Base-by-base conservation (phyloP, 306 rosid genomes). In the Begonia loranthoides region DNA sequence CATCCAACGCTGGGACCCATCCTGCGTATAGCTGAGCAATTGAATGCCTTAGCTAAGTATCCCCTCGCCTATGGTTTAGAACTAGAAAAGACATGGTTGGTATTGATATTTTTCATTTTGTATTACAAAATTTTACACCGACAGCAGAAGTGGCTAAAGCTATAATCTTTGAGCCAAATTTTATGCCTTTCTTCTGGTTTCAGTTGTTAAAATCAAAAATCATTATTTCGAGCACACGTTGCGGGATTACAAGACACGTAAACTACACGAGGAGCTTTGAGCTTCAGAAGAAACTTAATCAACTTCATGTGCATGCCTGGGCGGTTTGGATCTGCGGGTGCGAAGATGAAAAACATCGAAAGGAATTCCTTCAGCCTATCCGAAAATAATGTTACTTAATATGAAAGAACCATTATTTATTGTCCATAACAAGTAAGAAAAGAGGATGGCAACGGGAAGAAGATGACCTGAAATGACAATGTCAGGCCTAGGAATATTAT, bases 281-380 rank as follows among this genome's bases (percentile, higher is more conserved):
- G 93, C 47, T 82, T 73, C 56, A 90, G 75, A 55, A 85, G 82
- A 74, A 76, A 90, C 53, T 76, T 90, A 24, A 90, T 79, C 80
- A 90, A 67, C 85, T 90, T 90, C 92, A 85, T 78, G 85, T 82
- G 95, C 97, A 90, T 85, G 58, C 97, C 97, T 33, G 97, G 97
- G 61, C 97, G 95, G 65, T 90, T 90, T 58, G 95, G 95, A 78
- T 90, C 95, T 90, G 79, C 69, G 66, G 50, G 46, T 22, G 60
- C 16, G 34, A 41, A 44, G 39, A 55, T 57, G 59, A 57, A 50
- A 41, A 24, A 13, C 22, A 22, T 17, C 44, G 43, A 9, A 13
- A 52, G 41, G 48, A 22, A 21, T 10, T 13, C 15, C 43, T 9
- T 15, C 22, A 2, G 22, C 22, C 22, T 19, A 19, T 2, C n/a